Conservation (phyloP, 306 rosid species). For the Lathyrus tuberosus region DNA sequence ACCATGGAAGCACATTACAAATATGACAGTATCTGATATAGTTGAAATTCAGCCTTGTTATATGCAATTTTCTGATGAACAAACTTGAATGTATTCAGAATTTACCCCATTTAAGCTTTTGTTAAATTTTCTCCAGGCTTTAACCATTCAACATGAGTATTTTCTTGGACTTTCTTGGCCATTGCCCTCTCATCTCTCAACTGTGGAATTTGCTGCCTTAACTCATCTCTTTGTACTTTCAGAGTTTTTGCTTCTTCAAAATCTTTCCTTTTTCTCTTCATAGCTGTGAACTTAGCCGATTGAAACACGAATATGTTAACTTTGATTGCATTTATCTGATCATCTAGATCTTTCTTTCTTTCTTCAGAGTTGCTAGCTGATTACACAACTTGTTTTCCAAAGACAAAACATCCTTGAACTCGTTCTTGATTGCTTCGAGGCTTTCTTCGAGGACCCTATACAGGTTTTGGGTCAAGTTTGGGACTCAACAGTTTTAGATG, state of each 20-base stretch:
- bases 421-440: constrained; percentile 53
- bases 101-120: constrained; percentile 39
- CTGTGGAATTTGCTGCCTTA: constrained; percentile 48
- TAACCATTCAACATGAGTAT: constrained; percentile 45
- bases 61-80: constrained; percentile 32
- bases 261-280: constrained; percentile 50
- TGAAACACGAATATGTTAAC: constrained; percentile 46
- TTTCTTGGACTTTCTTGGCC: constrained; percentile 52
- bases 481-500: too few species aligned
- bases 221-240: constrained; percentile 50
- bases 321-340: constrained; percentile 46
- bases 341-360: constrained; percentile 54
- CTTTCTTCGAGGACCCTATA: constrained; percentile 49
- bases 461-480: too few species aligned
- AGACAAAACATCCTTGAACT: constrained; percentile 48
- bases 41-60: constrained; percentile 32
- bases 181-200: constrained; percentile 45
- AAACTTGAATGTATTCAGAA: constrained; percentile 22
- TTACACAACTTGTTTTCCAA: constrained; percentile 49
- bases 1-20: constrained; percentile 22
- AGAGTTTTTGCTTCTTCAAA: constrained; percentile 53
- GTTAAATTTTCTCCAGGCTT: constrained; percentile 46
- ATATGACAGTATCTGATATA: constrained; percentile 9
- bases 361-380: constrained; percentile 48
- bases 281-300: constrained; percentile 42